Base-by-base conservation (phyloP, 805 yeast genomes). In the Hanseniaspora occidentalis region DNA sequence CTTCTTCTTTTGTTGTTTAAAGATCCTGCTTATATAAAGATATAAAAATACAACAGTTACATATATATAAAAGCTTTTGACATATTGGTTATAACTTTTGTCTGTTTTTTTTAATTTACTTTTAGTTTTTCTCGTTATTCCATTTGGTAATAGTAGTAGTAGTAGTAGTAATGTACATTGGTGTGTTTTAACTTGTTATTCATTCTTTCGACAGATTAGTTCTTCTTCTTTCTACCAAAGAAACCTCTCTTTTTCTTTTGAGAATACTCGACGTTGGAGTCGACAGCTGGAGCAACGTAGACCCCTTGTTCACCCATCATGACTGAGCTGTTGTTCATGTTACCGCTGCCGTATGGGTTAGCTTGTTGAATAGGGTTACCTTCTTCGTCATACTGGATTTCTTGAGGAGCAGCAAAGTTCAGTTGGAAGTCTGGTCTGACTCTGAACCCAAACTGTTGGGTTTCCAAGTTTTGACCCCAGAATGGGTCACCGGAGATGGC, bases 401-500 rank as follows among this genome's bases (percentile, higher is more conserved):
- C 45, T 64, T 59, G 19, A 66, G 64, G 45, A 63, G 62, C 39
- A 62, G 58, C 38, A 67, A 63, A 48, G 67, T 72, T 56, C 64
- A 29, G 62, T 26, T 75, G 80, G 73, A 81, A 85, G 60, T 75
- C 66, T 48, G 82, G 71, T 65, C 96, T 75, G 8, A 84, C 84
- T 41, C 82, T 76, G 80, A 94, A 88, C 13, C 96, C 97, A 35
- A 81, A 70, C 16, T 75, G 67, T 6, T 74, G 73, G 3, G 88
- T 70, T 61, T 88, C 96, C 52, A 85, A 67, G 51, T 83, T 85
- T 43, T 84, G 92, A 40, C 79, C 76, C 66, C 83, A 80, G 10
- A 73, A 61, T 43, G 70, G 64, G 60, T 92, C 98, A 39, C 95
- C 95, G 6, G 95, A 84, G 47, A 92, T 86, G 29, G 96, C 79